Conservation (phyloP, 1,139 yeast genomes). For the Yamadazyma mexicana region DNA sequence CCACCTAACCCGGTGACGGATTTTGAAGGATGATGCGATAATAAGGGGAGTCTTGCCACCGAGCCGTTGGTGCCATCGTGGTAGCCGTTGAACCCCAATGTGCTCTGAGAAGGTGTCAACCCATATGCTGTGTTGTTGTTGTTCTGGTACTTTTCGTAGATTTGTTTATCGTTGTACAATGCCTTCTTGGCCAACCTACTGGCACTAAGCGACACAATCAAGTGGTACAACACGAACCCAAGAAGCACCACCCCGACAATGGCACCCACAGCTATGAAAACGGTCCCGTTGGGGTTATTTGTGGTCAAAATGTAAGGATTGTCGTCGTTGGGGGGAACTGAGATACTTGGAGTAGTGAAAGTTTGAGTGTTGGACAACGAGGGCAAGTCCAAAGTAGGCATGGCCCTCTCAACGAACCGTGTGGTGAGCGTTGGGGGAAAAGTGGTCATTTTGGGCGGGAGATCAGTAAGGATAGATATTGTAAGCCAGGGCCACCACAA, state of each 20-base stretch:
- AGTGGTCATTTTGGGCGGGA: background rate
- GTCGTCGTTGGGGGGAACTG: slow-evolving; percentile 56
- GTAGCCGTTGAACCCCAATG: slow-evolving; percentile 11
- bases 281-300: slow-evolving; percentile 66
- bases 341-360: slow-evolving; percentile 55
- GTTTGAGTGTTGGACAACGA: slow-evolving; percentile 7
- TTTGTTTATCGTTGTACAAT: slow-evolving; percentile 29
- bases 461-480: too few relatives aligned
- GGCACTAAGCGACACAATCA: slow-evolving; percentile 36
- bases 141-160: slow-evolving; percentile 39
- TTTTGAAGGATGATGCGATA: slow-evolving; percentile 24
- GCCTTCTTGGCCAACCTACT: slow-evolving; percentile 40
- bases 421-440: slow-evolving; percentile 15
- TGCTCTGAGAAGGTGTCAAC: slow-evolving; percentile 15
- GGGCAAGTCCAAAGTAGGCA: slow-evolving; percentile 14
- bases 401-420: slow-evolving; percentile 9
- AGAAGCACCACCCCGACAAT: slow-evolving; percentile 57
- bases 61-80: slow-evolving; percentile 17
- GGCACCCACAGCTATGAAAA: slow-evolving; percentile 77
- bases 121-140: slow-evolving; percentile 40
- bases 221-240: slow-evolving; percentile 43
- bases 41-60: slow-evolving; percentile 39
- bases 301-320: slow-evolving; percentile 65
- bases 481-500: too few relatives aligned
- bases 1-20: slow-evolving; percentile 18